Percentiles rank a stretch among this genome's conserved stretches.
Evolutionary conservation across 1,284 basidiomycete genomes (phyloP).

Genomic region (Rhodotorula mucilaginosa): DNA sequence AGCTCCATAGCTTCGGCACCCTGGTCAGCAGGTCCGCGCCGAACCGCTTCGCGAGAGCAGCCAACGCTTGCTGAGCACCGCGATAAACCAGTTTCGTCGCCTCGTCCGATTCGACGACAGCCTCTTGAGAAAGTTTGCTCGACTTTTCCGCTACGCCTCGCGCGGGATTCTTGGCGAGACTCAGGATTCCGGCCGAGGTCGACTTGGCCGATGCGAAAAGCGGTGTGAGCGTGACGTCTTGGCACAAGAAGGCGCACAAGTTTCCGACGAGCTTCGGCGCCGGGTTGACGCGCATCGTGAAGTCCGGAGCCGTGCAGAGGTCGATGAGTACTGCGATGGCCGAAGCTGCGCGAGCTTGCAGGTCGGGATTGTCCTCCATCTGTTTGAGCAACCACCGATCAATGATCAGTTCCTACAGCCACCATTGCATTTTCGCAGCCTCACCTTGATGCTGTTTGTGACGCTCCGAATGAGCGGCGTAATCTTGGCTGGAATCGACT

Average conservation of each 20-base stretch:
- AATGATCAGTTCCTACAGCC: neutral
- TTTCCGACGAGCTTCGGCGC: conserved; percentile 97
- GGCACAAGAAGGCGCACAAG: conserved; percentile 92
- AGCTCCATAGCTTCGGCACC: conserved; percentile 91
- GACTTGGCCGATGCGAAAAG: conserved; percentile 72
- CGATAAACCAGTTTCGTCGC: conserved; percentile 58
- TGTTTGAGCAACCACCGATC: conserved; percentile 47
- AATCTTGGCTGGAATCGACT: conserved; percentile 83
- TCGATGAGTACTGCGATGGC: conserved; percentile 85
- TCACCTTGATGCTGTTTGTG: conserved; percentile 95
- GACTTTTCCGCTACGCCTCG: conserved; percentile 54
- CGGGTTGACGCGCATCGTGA: conserved; percentile 57
- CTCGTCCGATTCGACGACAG: conserved; percentile 44
- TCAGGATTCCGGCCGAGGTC: conserved; percentile 68
- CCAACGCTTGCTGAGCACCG: conserved; percentile 82
- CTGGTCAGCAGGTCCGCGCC: conserved; percentile 68
- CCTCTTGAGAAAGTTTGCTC: conserved; percentile 31
- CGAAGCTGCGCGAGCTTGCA: conserved; percentile 84
- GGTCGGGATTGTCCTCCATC: conserved; percentile 84
- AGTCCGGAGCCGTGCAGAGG: conserved; percentile 70
- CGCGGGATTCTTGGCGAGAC: conserved; percentile 46
- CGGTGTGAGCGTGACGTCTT: conserved; percentile 83
- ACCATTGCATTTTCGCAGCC: neutral
- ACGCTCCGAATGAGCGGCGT: conserved; percentile 95
- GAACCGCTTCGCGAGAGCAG: conserved; percentile 73